These are phyloP conservation scores for Solanum rostratum DNA, from an alignment of 257 asterid species.

Conservation along the genomic window DNA sequence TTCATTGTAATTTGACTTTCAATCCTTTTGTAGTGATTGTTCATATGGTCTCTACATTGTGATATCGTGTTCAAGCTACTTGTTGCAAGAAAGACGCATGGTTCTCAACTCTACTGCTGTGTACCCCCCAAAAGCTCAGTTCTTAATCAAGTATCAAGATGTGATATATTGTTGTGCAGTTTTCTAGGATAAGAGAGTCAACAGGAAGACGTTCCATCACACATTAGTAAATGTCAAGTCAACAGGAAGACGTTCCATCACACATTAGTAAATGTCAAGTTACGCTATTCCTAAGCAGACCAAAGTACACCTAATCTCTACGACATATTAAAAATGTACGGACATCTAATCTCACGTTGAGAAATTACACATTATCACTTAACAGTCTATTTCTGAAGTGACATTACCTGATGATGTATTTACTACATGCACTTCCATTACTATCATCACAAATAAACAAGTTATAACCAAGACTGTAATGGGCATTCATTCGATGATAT, in stretches of 20 bases:
- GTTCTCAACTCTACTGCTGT: neutral
- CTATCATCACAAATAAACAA: neutral
- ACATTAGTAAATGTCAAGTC: neutral
- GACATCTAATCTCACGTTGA: neutral
- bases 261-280: neutral
- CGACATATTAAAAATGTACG: neutral
- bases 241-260: neutral
- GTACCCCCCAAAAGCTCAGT: neutral
- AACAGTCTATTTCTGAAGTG: neutral
- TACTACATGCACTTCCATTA: too few species aligned
- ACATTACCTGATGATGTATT: neutral
- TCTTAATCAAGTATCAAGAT: neutral
- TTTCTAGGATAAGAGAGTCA: neutral
- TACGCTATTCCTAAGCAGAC: neutral
- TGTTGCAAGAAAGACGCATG: neutral
- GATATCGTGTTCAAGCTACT: neutral
- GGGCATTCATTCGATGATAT: neutral
- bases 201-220: neutral
- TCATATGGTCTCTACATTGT: neutral
- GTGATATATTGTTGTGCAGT: neutral
- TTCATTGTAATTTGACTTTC: neutral
- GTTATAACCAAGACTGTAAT: neutral
- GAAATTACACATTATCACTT: neutral
- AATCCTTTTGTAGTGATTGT: neutral
- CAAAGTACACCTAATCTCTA: neutral